A percentile compares a stretch with the other conserved stretches of the same genome.
These are phyloP conservation scores for Exophiala viscosa DNA, from an alignment of 2,329 filamentous ascomycete species.

Conservation along the genomic window DNA sequence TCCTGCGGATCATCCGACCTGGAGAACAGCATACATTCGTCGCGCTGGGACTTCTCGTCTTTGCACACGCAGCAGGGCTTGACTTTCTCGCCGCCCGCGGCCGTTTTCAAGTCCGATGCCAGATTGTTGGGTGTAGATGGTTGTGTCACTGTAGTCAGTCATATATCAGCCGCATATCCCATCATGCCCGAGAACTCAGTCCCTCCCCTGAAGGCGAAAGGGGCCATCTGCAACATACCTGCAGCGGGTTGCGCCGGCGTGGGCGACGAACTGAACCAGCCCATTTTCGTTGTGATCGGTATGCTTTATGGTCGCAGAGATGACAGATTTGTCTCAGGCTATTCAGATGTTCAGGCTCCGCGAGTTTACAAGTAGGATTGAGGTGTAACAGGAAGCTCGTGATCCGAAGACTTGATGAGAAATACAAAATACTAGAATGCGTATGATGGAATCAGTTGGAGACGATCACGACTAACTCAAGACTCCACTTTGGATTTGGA, in stretches of 20 bases:
- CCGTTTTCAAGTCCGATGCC: slow-evolving; percentile 15
- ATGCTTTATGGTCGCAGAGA: too few species aligned
- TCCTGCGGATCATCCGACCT: slow-evolving; percentile 74
- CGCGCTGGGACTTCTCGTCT: slow-evolving; percentile 83
- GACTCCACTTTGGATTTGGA: background rate
- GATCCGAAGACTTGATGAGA: slow-evolving; percentile 10
- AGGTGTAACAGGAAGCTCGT: background rate
- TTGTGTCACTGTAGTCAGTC: slow-evolving; percentile 8
- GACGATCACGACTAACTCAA: background rate
- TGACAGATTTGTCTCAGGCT: too few species aligned
- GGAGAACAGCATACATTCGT: slow-evolving; percentile 99
- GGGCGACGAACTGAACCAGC: slow-evolving; percentile 23
- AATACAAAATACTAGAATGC: slow-evolving; percentile 11
- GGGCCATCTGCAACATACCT: slow-evolving; percentile 6
- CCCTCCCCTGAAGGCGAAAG: too few species aligned
- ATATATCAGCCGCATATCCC: background rate
- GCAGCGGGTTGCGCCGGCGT: slow-evolving; percentile 18
- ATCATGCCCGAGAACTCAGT: too few species aligned
- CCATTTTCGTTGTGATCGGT: slow-evolving; percentile 5
- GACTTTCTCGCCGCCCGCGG: slow-evolving; percentile 24
- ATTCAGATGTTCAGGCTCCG: too few species aligned
- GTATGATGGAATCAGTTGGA: background rate
- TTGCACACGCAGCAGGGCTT: slow-evolving; percentile 96
- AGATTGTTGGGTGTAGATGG: slow-evolving; percentile 17
- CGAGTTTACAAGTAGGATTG: background rate